These are phyloP conservation scores for Malus fusca DNA, from an alignment of 306 rosid species.

Conservation along the genomic window DNA sequence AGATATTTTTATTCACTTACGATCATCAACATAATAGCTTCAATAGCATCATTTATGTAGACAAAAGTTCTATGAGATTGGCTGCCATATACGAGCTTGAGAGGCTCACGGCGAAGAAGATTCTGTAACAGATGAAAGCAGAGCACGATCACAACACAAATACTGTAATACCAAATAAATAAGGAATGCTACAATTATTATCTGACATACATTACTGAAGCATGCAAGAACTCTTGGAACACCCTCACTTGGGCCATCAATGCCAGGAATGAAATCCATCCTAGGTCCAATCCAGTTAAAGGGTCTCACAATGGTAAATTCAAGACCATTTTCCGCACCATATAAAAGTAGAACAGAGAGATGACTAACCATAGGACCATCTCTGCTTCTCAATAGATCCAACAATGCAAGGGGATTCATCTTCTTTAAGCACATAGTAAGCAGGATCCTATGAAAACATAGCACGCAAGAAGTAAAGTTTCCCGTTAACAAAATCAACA, in stretches of 20 bases:
- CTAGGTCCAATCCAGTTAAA: conserved; percentile 94
- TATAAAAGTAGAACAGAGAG: background rate
- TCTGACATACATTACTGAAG: conserved; percentile 66
- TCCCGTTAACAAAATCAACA: background rate
- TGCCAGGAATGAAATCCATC: conserved; percentile 92
- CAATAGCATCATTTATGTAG: conserved; percentile 83
- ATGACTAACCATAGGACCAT: conserved; percentile 76
- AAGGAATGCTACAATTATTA: background rate
- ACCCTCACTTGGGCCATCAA: conserved; percentile 95
- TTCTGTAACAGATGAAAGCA: conserved; percentile 39
- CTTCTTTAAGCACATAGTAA: conserved; percentile 73
- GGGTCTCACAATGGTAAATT: conserved; percentile 86
- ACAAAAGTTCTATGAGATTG: conserved; percentile 85
- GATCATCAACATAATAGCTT: conserved; percentile 85
- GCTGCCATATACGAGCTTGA: conserved; percentile 94
- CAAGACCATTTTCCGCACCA: conserved; percentile 79
- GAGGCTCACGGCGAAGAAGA: conserved; percentile 83
- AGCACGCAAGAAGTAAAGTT: conserved; percentile 1
- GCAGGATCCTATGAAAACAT: conserved; percentile 55
- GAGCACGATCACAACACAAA: conserved; percentile 12
- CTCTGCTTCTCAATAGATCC: conserved; percentile 90
- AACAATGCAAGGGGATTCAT: conserved; percentile 77
- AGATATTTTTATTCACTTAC: conserved; percentile 27
- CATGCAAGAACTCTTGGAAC: conserved; percentile 95
- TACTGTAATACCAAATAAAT: background rate